Percentiles rank a stretch among this genome's conserved stretches.
phyloP scores from a whole-genome alignment of 257 asterid genomes.

The Solanum commersonii region DNA sequence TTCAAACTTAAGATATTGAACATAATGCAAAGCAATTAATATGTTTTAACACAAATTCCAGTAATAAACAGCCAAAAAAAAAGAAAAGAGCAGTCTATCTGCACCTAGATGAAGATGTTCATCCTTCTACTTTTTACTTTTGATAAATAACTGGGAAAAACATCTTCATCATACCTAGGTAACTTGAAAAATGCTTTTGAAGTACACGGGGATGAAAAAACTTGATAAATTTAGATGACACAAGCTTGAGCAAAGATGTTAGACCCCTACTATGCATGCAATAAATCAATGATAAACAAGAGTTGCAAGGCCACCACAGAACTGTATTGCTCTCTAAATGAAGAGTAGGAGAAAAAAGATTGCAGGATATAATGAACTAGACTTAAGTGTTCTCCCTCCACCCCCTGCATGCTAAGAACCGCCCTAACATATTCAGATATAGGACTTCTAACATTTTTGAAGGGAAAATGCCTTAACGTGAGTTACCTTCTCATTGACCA shows the following conservation, averaged over 20 bases:
- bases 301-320: not conserved
- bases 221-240: not conserved
- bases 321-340: not conserved
- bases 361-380: not conserved
- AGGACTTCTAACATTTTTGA: not conserved
- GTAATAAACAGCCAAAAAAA: not conserved
- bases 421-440: not conserved
- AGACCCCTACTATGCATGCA: not conserved
- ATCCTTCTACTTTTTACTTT: not conserved
- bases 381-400: not conserved
- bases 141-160: not conserved
- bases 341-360: not conserved
- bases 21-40: not conserved
- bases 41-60: not conserved
- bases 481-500: slow-evolving; percentile 70
- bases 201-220: not conserved
- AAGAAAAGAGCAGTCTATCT: not conserved
- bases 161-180: not conserved
- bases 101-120: not conserved
- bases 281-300: not conserved
- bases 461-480: not conserved
- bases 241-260: not conserved
- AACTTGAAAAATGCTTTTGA: not conserved
- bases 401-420: not conserved
- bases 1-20: not conserved